Conservation (phyloP, 2,329 filamentous ascomycete genomes). For the Colletotrichum liriopes region DNA sequence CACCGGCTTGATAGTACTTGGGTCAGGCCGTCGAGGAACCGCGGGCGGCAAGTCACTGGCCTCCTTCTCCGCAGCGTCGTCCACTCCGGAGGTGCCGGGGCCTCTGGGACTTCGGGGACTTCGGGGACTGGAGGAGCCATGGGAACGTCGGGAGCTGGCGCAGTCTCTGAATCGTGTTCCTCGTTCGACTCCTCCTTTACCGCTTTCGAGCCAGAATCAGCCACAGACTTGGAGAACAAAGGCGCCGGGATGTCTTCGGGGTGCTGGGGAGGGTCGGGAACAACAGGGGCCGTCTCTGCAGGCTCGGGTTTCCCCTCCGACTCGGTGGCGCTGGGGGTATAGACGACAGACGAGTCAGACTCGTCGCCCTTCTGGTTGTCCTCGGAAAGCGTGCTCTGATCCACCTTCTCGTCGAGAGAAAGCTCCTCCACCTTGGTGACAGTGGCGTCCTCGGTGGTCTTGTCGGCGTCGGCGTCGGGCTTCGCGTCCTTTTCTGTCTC, state of each 20-base stretch:
- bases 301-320: slow-evolving; percentile 34
- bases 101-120: slow-evolving; percentile 35
- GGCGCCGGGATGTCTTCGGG: slow-evolving; percentile 80
- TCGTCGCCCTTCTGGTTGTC: slow-evolving; percentile 46
- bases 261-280: slow-evolving; percentile 61
- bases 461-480: slow-evolving; percentile 1
- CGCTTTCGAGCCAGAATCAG: slow-evolving; percentile 13
- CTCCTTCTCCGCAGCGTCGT: slow-evolving; percentile 28
- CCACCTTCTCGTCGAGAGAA: slow-evolving; percentile 36
- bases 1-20: slow-evolving; percentile 71
- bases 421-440: slow-evolving; percentile 34
- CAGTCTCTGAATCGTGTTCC: slow-evolving; percentile 44
- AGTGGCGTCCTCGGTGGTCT: slow-evolving; percentile 19
- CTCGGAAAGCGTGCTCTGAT: slow-evolving; percentile 24
- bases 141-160: slow-evolving; percentile 44
- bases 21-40: slow-evolving; percentile 40
- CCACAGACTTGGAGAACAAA: slow-evolving; percentile 66
- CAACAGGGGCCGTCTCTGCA: slow-evolving; percentile 12
- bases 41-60: slow-evolving; percentile 30
- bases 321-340: slow-evolving; percentile 41
- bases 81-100: slow-evolving; percentile 18
- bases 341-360: slow-evolving; percentile 48
- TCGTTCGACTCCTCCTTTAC: slow-evolving; percentile 8
- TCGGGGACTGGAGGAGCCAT: slow-evolving; percentile 28
- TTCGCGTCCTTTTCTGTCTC: slow-evolving; percentile 2